Percentiles rank a stretch among this genome's conserved stretches.
phyloP scores from a whole-genome alignment of 345 rosid species.

The Syzygium aqueum region DNA sequence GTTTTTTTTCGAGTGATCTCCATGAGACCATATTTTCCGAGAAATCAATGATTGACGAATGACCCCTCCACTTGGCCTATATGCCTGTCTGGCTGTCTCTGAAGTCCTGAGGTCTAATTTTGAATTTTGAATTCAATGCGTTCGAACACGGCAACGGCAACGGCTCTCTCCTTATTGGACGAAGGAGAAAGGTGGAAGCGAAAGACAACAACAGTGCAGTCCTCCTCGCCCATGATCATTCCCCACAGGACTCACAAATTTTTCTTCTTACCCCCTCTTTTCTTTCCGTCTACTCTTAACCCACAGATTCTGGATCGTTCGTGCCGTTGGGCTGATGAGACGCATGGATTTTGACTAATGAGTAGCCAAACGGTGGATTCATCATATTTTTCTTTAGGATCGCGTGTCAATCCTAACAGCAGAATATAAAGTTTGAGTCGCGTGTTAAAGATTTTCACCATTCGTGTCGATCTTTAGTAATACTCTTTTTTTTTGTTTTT shows the following conservation, averaged over 20 bases:
- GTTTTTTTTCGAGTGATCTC: not conserved
- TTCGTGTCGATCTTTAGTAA: rapidly evolving
- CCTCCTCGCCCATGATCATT: not conserved
- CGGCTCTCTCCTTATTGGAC: not conserved
- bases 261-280: not conserved
- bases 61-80: not conserved
- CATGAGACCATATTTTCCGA: not conserved
- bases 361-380: not conserved
- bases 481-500: not conserved
- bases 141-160: not conserved
- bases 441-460: not conserved
- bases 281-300: not conserved
- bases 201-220: not conserved
- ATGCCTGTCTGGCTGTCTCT: not conserved
- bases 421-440: not conserved
- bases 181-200: not conserved
- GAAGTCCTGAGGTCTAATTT: rapidly evolving
- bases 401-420: not conserved
- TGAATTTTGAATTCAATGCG: not conserved
- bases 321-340: not conserved
- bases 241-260: not conserved
- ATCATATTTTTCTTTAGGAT: not conserved
- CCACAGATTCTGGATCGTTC: not conserved
- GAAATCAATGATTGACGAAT: not conserved
- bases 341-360: not conserved